Conservation (phyloP, 2,329 filamentous ascomycete species). For the Paramyrothecium sp. region DNA sequence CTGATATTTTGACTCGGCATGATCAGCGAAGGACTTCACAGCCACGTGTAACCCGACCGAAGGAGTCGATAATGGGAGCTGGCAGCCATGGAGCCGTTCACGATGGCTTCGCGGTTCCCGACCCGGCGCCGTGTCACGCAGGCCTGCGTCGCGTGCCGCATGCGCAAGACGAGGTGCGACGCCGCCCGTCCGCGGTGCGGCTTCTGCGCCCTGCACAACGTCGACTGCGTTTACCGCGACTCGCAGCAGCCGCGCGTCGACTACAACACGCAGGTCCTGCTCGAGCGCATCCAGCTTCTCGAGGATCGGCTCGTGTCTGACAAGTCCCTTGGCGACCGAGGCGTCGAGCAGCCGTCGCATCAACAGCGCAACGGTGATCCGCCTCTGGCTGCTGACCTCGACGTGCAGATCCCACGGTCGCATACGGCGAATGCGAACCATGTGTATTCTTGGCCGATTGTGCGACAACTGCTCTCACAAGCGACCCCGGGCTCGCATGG, state of each 20-base stretch:
- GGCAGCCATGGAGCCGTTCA: not conserved
- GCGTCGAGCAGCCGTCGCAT: not conserved
- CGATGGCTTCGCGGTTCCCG: not conserved
- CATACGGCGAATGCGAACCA: not conserved
- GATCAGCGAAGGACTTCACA: too few species aligned
- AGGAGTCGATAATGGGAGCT: too few species aligned
- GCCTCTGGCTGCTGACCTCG: not conserved
- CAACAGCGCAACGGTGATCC: not conserved
- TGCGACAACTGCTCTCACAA: not conserved
- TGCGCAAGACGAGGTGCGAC: constrained; percentile 21
- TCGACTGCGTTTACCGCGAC: constrained; percentile 20
- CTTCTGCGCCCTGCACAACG: constrained; percentile 15
- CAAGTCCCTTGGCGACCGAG: not conserved
- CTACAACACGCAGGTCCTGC: constrained; percentile 17
- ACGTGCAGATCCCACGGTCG: not conserved
- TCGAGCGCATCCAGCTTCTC: constrained; percentile 20
- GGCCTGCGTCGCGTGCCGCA: constrained; percentile 20
- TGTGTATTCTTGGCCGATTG: not conserved
- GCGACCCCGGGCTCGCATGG: not conserved
- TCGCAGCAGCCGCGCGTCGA: constrained; percentile 20
- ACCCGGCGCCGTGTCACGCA: constrained; percentile 6
- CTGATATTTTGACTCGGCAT: too few species aligned
- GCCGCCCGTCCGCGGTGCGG: constrained; percentile 19
- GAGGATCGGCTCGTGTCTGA: constrained; percentile 12
- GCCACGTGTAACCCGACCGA: too few species aligned